Percentiles rank a stretch among this genome's conserved stretches.
These are phyloP conservation scores for Arthroderma sp. DNA, from an alignment of 2,329 filamentous ascomycete species.

Conservation along the genomic window DNA sequence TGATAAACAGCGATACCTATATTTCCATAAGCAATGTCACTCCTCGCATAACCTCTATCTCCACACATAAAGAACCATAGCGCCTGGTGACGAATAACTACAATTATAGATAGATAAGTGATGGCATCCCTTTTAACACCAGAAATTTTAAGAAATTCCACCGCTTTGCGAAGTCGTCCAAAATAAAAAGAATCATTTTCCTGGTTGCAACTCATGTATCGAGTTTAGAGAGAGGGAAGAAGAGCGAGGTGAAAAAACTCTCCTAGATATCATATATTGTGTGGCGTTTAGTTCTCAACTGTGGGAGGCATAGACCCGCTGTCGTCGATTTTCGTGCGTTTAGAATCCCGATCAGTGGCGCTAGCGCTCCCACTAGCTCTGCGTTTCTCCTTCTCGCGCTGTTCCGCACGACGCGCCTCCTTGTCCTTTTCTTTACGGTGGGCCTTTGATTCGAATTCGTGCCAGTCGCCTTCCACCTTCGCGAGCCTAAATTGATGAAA, in stretches of 20 bases:
- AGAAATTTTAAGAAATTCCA: too few species aligned
- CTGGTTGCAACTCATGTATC: too few species aligned
- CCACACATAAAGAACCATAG: too few species aligned
- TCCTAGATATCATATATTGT: neutral
- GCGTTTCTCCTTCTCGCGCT: conserved; percentile 38
- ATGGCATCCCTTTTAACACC: too few species aligned
- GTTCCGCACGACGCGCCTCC: conserved; percentile 38
- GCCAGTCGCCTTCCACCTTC: conserved; percentile 84
- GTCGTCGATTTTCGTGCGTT: conserved; percentile 23
- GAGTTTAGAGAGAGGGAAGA: too few species aligned
- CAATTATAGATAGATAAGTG: too few species aligned
- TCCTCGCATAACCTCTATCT: too few species aligned
- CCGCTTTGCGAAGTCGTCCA: too few species aligned
- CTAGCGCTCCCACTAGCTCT: conserved; percentile 26
- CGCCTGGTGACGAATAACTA: too few species aligned
- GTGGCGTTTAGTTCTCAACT: neutral
- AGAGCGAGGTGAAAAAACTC: neutral
- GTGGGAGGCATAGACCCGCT: conserved; percentile 5
- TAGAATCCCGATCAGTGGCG: conserved; percentile 27
- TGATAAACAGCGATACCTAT: too few species aligned
- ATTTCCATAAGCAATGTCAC: too few species aligned
- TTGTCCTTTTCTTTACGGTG: conserved; percentile 72
- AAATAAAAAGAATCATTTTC: too few species aligned
- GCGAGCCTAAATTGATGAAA: conserved; percentile 44
- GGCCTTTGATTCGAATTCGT: conserved; percentile 96